Conservation (phyloP, 306 rosid genomes). For the Sophora flavescens region DNA sequence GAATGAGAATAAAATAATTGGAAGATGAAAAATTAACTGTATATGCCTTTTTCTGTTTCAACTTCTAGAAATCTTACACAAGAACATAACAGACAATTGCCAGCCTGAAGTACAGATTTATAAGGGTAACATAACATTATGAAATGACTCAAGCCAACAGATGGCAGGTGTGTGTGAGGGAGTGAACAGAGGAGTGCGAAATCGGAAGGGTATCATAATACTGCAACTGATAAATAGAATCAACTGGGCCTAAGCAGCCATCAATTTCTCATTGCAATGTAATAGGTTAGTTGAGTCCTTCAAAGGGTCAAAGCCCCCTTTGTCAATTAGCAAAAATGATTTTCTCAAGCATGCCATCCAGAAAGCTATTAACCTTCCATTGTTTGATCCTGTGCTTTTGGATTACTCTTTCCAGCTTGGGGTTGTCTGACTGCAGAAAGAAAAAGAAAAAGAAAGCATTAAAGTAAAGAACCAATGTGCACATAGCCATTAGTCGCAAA, state of each 20-base stretch:
- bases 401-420: conserved; percentile 40
- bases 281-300: conserved; percentile 27
- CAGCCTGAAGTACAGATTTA: conserved; percentile 2
- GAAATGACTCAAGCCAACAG: not conserved
- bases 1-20: not conserved
- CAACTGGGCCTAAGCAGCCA: conserved; percentile 26
- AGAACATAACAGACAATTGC: conserved; percentile 24
- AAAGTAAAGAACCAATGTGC: conserved; percentile 6
- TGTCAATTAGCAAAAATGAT: conserved; percentile 22
- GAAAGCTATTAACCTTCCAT: conserved; percentile 43
- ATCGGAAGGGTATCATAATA: not conserved
- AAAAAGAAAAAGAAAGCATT: conserved; percentile 15
- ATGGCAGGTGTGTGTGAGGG: conserved; percentile 1
- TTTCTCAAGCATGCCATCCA: conserved; percentile 39
- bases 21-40: conserved; percentile 14
- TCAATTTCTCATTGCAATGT: conserved; percentile 20
- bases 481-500: conserved; percentile 1
- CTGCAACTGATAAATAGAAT: conserved; percentile 34
- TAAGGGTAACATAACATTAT: not conserved
- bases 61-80: conserved; percentile 6
- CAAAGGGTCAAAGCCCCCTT: conserved; percentile 8
- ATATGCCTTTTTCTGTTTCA: conserved; percentile 33
- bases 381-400: conserved; percentile 45
- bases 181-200: too few species aligned
- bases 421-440: conserved; percentile 50